These are phyloP conservation scores for Hypoxylon sp. DNA, from an alignment of 2,329 filamentous ascomycete species.

Conservation along the genomic window DNA sequence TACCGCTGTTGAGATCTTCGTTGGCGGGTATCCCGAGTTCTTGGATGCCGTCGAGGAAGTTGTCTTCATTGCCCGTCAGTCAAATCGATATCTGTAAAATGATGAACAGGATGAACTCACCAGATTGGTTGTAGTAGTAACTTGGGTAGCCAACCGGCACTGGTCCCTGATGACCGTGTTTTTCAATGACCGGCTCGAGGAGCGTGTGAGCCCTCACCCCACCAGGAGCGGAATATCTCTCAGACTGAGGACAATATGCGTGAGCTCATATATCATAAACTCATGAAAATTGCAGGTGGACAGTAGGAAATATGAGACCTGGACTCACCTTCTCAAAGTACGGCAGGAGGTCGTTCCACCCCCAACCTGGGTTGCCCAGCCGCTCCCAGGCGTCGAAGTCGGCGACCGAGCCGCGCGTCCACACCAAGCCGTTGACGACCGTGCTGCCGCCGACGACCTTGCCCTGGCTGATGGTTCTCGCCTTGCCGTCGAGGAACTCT, in stretches of 20 bases:
- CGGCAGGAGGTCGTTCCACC: constrained; percentile 58
- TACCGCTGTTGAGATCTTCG: constrained; percentile 54
- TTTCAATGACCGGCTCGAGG: constrained; percentile 45
- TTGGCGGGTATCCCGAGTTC: constrained; percentile 54
- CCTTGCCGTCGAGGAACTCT: constrained; percentile 51
- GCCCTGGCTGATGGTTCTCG: constrained; percentile 53
- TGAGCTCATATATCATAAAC: constrained; percentile 1
- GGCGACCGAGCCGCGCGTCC: constrained; percentile 53
- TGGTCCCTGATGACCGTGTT: constrained; percentile 53
- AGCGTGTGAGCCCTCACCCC: constrained; percentile 38
- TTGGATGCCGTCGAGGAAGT: constrained; percentile 54
- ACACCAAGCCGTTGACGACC: constrained; percentile 57
- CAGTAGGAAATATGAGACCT: too few species aligned
- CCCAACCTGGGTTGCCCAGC: constrained; percentile 57
- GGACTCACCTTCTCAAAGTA: constrained; percentile 61
- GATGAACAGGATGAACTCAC: constrained; percentile 43
- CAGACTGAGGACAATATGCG: constrained; percentile 48
- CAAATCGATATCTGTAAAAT: not conserved
- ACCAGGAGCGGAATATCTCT: constrained; percentile 51
- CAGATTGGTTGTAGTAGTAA: constrained; percentile 56
- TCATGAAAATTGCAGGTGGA: not conserved
- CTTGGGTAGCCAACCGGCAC: constrained; percentile 55
- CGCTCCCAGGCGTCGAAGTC: constrained; percentile 59
- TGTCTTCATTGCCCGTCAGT: constrained; percentile 46
- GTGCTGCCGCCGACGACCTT: constrained; percentile 56